These are phyloP conservation scores for Chrysoporthe deuterocubensis DNA, from an alignment of 2,329 filamentous ascomycete species.

Conservation along the genomic window DNA sequence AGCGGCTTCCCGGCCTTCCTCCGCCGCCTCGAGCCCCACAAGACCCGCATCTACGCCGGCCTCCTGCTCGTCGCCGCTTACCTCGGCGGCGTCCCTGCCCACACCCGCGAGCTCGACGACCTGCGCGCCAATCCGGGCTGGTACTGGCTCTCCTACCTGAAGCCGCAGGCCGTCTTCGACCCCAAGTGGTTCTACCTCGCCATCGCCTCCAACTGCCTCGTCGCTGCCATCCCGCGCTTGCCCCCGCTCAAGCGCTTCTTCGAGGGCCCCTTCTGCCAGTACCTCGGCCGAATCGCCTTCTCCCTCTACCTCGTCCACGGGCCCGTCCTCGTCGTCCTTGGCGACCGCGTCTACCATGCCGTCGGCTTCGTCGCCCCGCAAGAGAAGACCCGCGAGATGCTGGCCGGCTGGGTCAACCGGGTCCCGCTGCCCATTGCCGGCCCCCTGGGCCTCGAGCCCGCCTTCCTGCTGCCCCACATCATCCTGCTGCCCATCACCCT, in stretches of 20 bases:
- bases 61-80: slow-evolving; percentile 57
- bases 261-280: slow-evolving; percentile 61
- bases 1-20: slow-evolving; percentile 57
- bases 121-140: slow-evolving; percentile 62
- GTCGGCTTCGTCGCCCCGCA: slow-evolving; percentile 57
- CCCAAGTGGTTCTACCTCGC: slow-evolving; percentile 72
- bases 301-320: slow-evolving; percentile 68
- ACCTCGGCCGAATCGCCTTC: slow-evolving; percentile 66
- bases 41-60: slow-evolving; percentile 54
- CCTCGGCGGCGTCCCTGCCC: slow-evolving; percentile 64
- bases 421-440: slow-evolving; percentile 59
- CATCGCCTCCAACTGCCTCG: slow-evolving; percentile 60
- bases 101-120: slow-evolving; percentile 49
- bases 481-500: slow-evolving; percentile 64
- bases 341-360: slow-evolving; percentile 66
- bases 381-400: slow-evolving; percentile 51
- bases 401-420: slow-evolving; percentile 60
- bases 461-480: slow-evolving; percentile 63
- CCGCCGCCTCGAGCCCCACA: slow-evolving; percentile 49
- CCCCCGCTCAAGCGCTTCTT: slow-evolving; percentile 61
- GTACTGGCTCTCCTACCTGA: slow-evolving; percentile 63
- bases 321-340: slow-evolving; percentile 61
- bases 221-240: slow-evolving; percentile 62
- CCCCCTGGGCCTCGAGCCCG: slow-evolving; percentile 63
- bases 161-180: slow-evolving; percentile 68